Conservation (phyloP, 768 basidiomycete species). For the Hypholoma fasciculare region DNA sequence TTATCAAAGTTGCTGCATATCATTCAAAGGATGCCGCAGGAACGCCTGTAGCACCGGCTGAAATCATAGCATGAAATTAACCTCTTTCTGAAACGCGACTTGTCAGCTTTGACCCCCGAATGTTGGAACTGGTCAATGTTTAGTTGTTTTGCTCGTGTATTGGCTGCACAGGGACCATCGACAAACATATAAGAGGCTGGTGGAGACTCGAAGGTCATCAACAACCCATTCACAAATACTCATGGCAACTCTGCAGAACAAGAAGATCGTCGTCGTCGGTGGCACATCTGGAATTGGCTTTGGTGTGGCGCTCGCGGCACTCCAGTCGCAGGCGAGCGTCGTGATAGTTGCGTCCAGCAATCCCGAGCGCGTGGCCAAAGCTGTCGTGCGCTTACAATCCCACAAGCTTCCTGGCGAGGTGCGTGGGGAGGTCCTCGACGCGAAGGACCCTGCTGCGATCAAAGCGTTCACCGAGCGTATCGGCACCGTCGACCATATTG, state of each 20-base stretch:
- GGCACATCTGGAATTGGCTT: background rate
- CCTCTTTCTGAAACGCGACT: too few species aligned
- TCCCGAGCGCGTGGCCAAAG: background rate
- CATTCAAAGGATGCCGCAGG: too few species aligned
- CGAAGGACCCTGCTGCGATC: background rate
- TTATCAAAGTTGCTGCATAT: too few species aligned
- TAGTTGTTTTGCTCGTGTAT: too few species aligned
- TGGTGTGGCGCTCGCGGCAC: background rate
- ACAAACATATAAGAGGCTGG: too few species aligned
- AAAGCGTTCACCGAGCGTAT: background rate
- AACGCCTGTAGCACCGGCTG: too few species aligned
- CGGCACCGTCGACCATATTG: background rate
- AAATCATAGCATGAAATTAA: too few species aligned
- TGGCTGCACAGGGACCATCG: too few species aligned
- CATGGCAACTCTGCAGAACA: background rate
- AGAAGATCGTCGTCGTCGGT: background rate
- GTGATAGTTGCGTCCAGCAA: background rate
- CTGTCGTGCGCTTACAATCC: background rate
- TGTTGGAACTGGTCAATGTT: too few species aligned
- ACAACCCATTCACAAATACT: too few species aligned
- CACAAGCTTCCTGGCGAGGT: conserved; percentile 1
- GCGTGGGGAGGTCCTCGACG: conserved; percentile 1
- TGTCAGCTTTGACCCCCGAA: too few species aligned
- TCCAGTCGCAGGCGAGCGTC: background rate
- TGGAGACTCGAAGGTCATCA: too few species aligned